Percentiles rank a stretch among this genome's conserved stretches.
Evolutionary conservation across 306 rosid species (phyloP).

Genomic region (Citrullus amarus): DNA sequence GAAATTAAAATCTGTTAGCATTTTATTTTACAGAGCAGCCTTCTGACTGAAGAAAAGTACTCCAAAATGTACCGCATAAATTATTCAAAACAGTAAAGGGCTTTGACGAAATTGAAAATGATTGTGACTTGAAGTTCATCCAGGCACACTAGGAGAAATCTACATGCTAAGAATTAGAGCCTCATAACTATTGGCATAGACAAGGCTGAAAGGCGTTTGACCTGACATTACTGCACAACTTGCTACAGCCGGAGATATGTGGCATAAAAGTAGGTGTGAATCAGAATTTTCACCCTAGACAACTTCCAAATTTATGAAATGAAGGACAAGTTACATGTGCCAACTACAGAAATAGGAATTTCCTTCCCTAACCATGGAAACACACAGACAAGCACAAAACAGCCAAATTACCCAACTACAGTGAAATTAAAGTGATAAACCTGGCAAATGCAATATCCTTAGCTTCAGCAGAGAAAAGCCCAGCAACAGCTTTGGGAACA

Average conservation of each 20-base stretch:
- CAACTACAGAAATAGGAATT: neutral
- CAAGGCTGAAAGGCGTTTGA: neutral
- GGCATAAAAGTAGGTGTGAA: neutral
- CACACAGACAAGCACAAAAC: neutral
- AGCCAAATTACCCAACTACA: neutral
- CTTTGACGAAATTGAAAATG: neutral
- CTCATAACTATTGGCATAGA: neutral
- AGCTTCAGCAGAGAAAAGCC: slow-evolving; percentile 85
- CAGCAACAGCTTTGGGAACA: slow-evolving; percentile 71
- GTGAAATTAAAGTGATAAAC: slow-evolving; percentile 5
- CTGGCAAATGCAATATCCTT: slow-evolving; percentile 77
- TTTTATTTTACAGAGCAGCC: neutral
- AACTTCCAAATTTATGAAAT: neutral
- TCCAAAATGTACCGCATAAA: neutral
- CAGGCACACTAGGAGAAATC: neutral
- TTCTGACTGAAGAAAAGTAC: neutral
- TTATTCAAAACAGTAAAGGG: neutral
- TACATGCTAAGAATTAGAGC: neutral
- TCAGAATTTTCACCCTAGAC: neutral
- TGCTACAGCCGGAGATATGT: neutral
- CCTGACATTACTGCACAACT: neutral
- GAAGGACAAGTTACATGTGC: neutral
- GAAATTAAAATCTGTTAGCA: neutral
- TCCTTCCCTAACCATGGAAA: neutral
- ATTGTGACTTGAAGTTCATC: neutral